Percentiles rank a stretch among this genome's conserved stretches.
phyloP scores from a whole-genome alignment of 2,329 filamentous ascomycete species.

The Exophiala aquamarina region DNA sequence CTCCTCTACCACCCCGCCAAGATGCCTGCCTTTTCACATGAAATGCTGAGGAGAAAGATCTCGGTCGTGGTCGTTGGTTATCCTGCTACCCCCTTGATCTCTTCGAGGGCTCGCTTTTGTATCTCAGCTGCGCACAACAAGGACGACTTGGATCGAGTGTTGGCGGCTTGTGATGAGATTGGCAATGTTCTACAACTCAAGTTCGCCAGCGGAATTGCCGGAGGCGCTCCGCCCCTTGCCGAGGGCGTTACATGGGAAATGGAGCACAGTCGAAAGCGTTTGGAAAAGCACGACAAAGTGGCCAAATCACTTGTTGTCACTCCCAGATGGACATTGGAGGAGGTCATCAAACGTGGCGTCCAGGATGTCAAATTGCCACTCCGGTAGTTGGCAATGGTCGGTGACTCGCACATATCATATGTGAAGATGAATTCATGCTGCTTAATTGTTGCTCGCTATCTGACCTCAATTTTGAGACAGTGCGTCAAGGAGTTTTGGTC shows the following conservation, averaged over 20 bases:
- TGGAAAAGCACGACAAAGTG: slow-evolving; percentile 47
- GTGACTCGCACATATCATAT: too few relatives aligned
- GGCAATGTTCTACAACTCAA: slow-evolving; percentile 91
- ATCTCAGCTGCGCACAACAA: slow-evolving; percentile 96
- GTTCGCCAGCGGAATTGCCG: slow-evolving; percentile 93
- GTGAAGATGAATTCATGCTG: too few relatives aligned
- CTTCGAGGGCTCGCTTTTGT: slow-evolving; percentile 92
- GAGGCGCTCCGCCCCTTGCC: slow-evolving; percentile 74
- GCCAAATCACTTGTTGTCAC: slow-evolving; percentile 52
- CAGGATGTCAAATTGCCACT: slow-evolving; percentile 73
- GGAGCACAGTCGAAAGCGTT: slow-evolving; percentile 64
- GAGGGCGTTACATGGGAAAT: slow-evolving; percentile 70
- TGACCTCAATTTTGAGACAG: too few relatives aligned
- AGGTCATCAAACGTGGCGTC: slow-evolving; percentile 71
- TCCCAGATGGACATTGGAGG: slow-evolving; percentile 76
- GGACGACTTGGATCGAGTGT: slow-evolving; percentile 88
- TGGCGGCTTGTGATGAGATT: slow-evolving; percentile 85
- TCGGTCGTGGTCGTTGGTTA: slow-evolving; percentile 97
- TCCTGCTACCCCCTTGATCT: slow-evolving; percentile 91
- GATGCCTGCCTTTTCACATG: slow-evolving; percentile 96
- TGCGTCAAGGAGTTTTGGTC: too few relatives aligned
- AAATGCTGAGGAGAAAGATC: slow-evolving; percentile 97
- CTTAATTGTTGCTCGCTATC: too few relatives aligned
- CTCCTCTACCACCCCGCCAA: slow-evolving; percentile 98
- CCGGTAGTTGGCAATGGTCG: slow-evolving; percentile 47